A percentile compares a stretch with the other conserved stretches of the same genome.
Evolutionary conservation across 192 early-diverging fungal species (phyloP).

Genomic region (Coemansia sp.): DNA sequence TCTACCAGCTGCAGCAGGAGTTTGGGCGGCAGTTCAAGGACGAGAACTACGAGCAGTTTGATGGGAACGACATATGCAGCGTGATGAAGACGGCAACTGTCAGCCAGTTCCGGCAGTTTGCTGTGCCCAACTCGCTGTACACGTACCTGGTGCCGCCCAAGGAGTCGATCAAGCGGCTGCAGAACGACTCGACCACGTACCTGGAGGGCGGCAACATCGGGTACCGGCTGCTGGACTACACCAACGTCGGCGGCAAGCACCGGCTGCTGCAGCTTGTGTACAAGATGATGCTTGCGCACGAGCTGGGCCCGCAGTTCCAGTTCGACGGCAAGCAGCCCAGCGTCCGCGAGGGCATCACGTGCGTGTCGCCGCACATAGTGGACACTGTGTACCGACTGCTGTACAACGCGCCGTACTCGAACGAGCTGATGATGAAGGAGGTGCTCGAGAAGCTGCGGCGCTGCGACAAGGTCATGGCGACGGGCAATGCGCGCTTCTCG

Average conservation of each 20-base stretch:
- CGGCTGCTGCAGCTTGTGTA: conserved; percentile 66
- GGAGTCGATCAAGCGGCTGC: conserved; percentile 36
- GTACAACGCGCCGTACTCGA: conserved; percentile 73
- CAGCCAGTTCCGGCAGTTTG: conserved; percentile 46
- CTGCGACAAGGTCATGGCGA: conserved; percentile 64
- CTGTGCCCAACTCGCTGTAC: conserved; percentile 50
- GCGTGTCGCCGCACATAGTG: conserved; percentile 70
- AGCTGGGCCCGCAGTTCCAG: conserved; percentile 61
- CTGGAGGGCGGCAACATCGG: conserved; percentile 64
- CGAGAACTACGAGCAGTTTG: conserved; percentile 34
- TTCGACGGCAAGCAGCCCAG: conserved; percentile 49
- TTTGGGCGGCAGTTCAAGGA: conserved; percentile 45
- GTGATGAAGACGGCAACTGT: conserved; percentile 50
- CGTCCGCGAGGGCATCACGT: conserved; percentile 53
- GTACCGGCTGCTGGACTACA: conserved; percentile 67
- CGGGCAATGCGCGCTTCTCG: conserved; percentile 44
- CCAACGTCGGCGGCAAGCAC: conserved; percentile 68
- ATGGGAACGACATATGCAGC: conserved; percentile 20
- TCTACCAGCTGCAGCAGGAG: conserved; percentile 39
- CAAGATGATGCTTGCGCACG: conserved; percentile 72
- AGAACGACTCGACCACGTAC: conserved; percentile 49
- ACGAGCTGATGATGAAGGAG: conserved; percentile 69
- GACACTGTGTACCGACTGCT: conserved; percentile 76
- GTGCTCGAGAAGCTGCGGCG: conserved; percentile 70
- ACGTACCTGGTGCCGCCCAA: conserved; percentile 46